Conservation (phyloP, 768 basidiomycete genomes). For the Cyclocybe cylindracea region DNA sequence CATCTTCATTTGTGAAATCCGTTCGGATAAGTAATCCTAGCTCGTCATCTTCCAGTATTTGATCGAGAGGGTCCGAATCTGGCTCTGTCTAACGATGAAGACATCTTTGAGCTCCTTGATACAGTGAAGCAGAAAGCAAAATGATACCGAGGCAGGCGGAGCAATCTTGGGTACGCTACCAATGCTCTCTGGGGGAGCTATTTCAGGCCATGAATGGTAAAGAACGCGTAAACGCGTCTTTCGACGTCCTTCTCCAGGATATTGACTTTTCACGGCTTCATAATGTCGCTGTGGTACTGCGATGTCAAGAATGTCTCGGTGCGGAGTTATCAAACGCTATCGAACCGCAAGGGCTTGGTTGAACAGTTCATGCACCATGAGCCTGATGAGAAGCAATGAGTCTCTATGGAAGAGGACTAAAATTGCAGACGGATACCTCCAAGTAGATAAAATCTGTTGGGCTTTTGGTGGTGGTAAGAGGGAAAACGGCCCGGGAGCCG, state of each 20-base stretch:
- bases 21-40: slow-evolving; percentile 71
- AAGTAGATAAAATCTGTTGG: no score
- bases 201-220: slow-evolving; percentile 46
- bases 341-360: slow-evolving; percentile 19
- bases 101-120: background rate
- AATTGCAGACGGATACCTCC: background rate
- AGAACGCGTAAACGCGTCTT: slow-evolving; percentile 55
- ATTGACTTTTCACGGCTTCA: slow-evolving; percentile 38
- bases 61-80: slow-evolving; percentile 61
- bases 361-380: slow-evolving; percentile 20
- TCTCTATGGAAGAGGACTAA: background rate
- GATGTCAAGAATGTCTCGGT: slow-evolving; percentile 9
- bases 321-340: slow-evolving; percentile 6
- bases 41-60: slow-evolving; percentile 44
- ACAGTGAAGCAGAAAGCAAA: background rate
- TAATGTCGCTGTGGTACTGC: slow-evolving; percentile 32
- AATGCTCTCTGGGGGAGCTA: slow-evolving; percentile 10
- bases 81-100: slow-evolving; percentile 7
- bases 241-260: slow-evolving; percentile 57
- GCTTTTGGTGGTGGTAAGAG: no score
- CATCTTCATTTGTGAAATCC: slow-evolving; percentile 66
- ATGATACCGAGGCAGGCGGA: background rate
- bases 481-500: no score
- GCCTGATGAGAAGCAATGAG: background rate
- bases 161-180: slow-evolving; percentile 15